Evolutionary conservation across 768 basidiomycete genomes (phyloP), one percentile per base, ranked within the genome.

Genomic region (Phaeotremella skinneri): DNA sequence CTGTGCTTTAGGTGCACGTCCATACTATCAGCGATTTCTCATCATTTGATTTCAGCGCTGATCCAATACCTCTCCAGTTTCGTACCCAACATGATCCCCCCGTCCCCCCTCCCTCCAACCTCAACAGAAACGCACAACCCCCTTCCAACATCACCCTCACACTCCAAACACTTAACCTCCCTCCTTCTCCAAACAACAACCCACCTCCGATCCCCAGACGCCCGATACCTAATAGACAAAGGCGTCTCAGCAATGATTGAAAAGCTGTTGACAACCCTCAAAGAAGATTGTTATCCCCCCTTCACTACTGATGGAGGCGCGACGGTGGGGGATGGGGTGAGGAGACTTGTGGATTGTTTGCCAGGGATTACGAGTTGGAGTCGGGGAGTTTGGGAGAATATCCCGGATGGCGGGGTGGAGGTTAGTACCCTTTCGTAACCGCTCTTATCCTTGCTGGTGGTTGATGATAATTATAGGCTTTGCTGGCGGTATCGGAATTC

Each of bases 291-390:
- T 25, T 92, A 89, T 68, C 74, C 78, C 26, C 59, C 62, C 1
- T 67, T 69, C 3, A 53, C 60, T 20, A 37, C 82, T 82, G 27
- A 73, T 81, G 49, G 30, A 17, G 43, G 21, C 6, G 55, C 49
- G 21, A 53, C 42, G 41, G 49, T 52, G 2, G 63, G 52, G 14
- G 58, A 53, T 23, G 49, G 59, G 30, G 61, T 69, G 43, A 83
- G 89, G 50, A 80, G 88, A 47, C 76, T 96, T 14, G 93, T 90
- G 14, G 85, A 86, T 4, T 78, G 94, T 65, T 78, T 97, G 27
- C 92, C 91, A 3, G 87, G 84, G 0, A 78, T 96, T 41, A 85
- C 87, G 55, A 79, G 84, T 56, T 91, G 91, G 90, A 86, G 85
- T 67, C 70, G 72, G 43, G 59, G 60, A 16, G 67, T 75, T 5